Evolutionary conservation across 1,284 basidiomycete genomes (phyloP).

Genomic region (Microbotryum scabiosae): DNA sequence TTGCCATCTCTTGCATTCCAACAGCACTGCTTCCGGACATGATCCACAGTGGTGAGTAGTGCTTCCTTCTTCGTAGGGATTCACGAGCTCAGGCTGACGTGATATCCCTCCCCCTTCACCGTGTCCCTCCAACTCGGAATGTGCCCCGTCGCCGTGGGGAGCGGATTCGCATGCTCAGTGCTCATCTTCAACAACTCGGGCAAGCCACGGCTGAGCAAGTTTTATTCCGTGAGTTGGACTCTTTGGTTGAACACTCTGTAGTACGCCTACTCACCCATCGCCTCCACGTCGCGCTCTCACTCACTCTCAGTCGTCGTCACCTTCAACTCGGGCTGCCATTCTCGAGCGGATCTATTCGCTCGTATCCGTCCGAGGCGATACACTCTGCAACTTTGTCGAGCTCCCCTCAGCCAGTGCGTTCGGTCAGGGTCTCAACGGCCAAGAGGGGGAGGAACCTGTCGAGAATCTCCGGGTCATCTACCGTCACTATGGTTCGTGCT

Average conservation of each 20-base stretch:
- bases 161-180: conserved; percentile 1
- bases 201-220: conserved; percentile 86
- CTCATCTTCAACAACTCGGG: conserved; percentile 64
- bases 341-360: conserved; percentile 31
- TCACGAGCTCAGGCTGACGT: too few species aligned
- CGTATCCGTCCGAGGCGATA: conserved; percentile 32
- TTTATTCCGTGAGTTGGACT: conserved; percentile 51
- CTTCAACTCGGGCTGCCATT: conserved; percentile 26
- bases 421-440: conserved; percentile 10
- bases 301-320: conserved; percentile 58
- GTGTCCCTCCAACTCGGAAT: too few species aligned
- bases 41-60: too few species aligned
- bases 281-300: conserved; percentile 38
- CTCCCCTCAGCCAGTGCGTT: conserved; percentile 18
- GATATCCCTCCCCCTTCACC: too few species aligned
- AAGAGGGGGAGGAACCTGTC: conserved; percentile 13
- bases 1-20: too few species aligned
- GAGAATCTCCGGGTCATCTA: conserved; percentile 47
- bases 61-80: too few species aligned
- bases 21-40: too few species aligned
- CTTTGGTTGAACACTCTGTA: conserved; percentile 52
- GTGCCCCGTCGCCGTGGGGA: too few species aligned
- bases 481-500: conserved; percentile 34
- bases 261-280: conserved; percentile 66
- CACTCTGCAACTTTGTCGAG: conserved; percentile 37